phyloP scores from a whole-genome alignment of 306 rosid species.

The Corylus heterophylla region DNA sequence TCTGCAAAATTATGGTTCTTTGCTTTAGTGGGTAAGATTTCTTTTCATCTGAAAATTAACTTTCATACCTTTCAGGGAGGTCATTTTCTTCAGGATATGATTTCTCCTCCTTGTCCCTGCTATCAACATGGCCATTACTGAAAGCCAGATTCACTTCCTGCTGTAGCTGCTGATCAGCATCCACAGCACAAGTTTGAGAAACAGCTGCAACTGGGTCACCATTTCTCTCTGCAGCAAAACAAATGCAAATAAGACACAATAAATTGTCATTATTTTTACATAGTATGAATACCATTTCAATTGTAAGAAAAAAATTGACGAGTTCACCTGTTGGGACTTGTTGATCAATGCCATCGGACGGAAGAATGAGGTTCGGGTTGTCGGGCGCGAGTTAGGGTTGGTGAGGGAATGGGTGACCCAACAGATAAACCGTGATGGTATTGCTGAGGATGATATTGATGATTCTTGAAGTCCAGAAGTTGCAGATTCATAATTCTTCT shows the following conservation, averaged over 20 bases:
- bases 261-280: conserved; percentile 1
- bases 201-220: conserved; percentile 20
- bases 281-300: not conserved
- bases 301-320: not conserved
- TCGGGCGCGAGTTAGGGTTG: conserved; percentile 52
- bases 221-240: conserved; percentile 44
- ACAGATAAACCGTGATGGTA: conserved; percentile 67
- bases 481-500: conserved; percentile 81
- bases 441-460: conserved; percentile 43
- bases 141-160: conserved; percentile 40
- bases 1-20: not conserved
- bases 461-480: conserved; percentile 77
- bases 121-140: not conserved
- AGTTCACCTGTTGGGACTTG: conserved; percentile 61
- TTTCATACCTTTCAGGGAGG: conserved; percentile 49
- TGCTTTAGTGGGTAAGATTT: not conserved
- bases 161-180: conserved; percentile 40
- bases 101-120: conserved; percentile 34
- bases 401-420: conserved; percentile 51
- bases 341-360: conserved; percentile 54
- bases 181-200: conserved; percentile 5
- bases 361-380: conserved; percentile 37
- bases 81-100: conserved; percentile 34
- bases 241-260: conserved; percentile 14
- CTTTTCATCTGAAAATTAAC: conserved; percentile 9